Conservation (phyloP, 2,329 filamentous ascomycete species). For the Ophiostoma himal-ulmi region DNA sequence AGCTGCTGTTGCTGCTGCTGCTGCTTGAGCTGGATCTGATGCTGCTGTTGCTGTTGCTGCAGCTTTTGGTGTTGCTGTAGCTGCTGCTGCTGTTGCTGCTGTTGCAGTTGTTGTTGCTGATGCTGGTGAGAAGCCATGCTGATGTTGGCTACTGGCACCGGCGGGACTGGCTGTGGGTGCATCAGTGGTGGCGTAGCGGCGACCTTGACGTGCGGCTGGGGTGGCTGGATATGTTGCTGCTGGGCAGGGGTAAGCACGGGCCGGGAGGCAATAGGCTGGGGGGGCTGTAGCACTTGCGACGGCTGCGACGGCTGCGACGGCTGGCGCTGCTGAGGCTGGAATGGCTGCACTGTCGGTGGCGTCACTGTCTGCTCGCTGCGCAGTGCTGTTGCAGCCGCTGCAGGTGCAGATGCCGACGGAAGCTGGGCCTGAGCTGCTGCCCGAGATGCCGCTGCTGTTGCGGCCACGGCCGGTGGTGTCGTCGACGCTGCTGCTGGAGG, state of each 20-base stretch:
- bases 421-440: neutral
- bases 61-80: neutral
- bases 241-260: neutral
- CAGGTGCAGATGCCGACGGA: neutral
- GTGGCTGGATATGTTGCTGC: neutral
- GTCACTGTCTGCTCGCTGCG: neutral
- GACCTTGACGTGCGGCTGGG: neutral
- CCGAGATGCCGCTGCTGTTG: neutral
- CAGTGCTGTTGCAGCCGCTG: neutral
- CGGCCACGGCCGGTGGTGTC: neutral
- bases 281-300: neutral
- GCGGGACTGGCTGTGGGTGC: slow-evolving; percentile 9
- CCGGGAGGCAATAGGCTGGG: slow-evolving; percentile 8
- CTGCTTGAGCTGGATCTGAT: neutral
- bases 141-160: neutral
- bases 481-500: neutral
- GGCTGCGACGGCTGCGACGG: neutral
- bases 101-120: slow-evolving; percentile 17
- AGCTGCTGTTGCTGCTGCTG: slow-evolving; percentile 16
- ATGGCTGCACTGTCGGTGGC: neutral
- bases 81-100: neutral
- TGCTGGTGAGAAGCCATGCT: slow-evolving; percentile 3
- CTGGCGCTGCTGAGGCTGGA: neutral
- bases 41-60: neutral
- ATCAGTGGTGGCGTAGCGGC: neutral